These are phyloP conservation scores for Aschersonia sp. DNA, from an alignment of 2,329 filamentous ascomycete species.

Conservation along the genomic window DNA sequence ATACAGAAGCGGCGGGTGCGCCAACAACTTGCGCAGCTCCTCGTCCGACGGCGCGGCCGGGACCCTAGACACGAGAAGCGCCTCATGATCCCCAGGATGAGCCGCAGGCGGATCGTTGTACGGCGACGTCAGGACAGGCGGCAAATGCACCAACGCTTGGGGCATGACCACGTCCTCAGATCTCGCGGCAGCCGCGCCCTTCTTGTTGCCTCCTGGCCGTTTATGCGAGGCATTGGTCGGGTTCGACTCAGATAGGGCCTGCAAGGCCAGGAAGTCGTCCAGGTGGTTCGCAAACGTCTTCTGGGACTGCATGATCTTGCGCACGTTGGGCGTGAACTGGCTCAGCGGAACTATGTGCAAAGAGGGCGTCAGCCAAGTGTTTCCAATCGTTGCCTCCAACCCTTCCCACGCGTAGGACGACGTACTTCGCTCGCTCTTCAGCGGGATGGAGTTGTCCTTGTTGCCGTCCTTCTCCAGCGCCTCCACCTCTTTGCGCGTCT, in stretches of 20 bases:
- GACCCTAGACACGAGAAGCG: constrained; percentile 42
- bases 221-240: constrained; percentile 11
- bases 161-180: constrained; percentile 12
- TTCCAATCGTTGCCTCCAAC: not conserved
- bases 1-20: constrained; percentile 52
- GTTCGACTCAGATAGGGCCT: constrained; percentile 26
- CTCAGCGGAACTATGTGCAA: too few species aligned
- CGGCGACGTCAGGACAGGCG: constrained; percentile 21
- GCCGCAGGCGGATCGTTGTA: constrained; percentile 16
- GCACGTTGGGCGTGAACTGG: constrained; percentile 52
- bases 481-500: constrained; percentile 67
- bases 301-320: constrained; percentile 65
- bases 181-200: constrained; percentile 8
- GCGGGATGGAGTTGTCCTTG: constrained; percentile 55
- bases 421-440: constrained; percentile 38
- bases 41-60: constrained; percentile 42
- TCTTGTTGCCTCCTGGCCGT: constrained; percentile 12
- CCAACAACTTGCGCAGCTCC: constrained; percentile 50
- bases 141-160: constrained; percentile 9
- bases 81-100: constrained; percentile 37
- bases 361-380: not conserved
- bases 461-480: constrained; percentile 72
- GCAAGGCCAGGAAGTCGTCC: constrained; percentile 60
- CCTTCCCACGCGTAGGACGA: not conserved
- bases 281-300: constrained; percentile 77